Conservation (phyloP, 2,329 filamentous ascomycete genomes). For the Sporothrix pseudoabietina region DNA sequence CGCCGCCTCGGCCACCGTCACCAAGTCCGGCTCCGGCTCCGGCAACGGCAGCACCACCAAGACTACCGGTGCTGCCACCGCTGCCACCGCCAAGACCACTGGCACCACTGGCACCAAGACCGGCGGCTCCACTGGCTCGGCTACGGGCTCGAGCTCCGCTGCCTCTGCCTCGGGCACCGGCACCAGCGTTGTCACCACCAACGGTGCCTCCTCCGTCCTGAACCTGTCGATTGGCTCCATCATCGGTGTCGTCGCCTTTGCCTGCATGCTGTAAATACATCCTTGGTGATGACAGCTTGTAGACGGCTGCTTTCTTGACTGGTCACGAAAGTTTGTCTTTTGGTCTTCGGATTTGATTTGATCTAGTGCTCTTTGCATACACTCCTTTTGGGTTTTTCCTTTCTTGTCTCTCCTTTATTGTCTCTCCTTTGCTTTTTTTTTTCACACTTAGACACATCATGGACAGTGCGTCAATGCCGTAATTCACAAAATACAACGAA, state of each 20-base stretch:
- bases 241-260: constrained; percentile 14
- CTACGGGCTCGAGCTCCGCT: not conserved
- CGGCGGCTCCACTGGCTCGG: not conserved
- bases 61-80: not conserved
- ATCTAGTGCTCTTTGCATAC: not conserved
- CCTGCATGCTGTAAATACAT: constrained; percentile 1
- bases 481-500: not conserved
- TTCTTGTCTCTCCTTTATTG: not conserved
- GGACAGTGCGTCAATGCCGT: not conserved
- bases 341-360: not conserved
- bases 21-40: constrained; percentile 31
- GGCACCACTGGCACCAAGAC: not conserved
- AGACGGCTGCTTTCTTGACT: not conserved
- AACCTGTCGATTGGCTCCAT: constrained; percentile 19
- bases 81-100: not conserved
- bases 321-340: constrained; percentile 7
- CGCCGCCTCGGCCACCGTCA: constrained; percentile 31
- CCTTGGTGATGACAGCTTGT: not conserved
- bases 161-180: not conserved
- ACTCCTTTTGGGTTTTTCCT: constrained; percentile 5
- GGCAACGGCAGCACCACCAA: not conserved
- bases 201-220: not conserved
- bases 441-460: not conserved
- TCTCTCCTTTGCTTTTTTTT: not conserved
- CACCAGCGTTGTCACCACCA: not conserved